A percentile compares a stretch with the other conserved stretches of the same genome.
phyloP scores from a whole-genome alignment of 1,284 basidiomycete genomes.

The Marasmius oreades region DNA sequence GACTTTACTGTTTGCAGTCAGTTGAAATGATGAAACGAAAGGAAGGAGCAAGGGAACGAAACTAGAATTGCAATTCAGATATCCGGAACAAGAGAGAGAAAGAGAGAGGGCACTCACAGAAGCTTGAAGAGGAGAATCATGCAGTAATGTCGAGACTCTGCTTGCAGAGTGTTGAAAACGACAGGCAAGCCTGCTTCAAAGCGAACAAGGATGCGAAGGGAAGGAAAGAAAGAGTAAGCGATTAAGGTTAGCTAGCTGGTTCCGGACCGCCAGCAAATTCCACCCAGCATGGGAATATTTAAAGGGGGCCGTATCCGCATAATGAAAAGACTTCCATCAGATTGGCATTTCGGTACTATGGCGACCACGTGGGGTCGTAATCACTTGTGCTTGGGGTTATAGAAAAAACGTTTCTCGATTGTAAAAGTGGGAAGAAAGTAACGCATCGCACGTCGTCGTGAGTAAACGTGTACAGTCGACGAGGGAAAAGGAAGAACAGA shows the following conservation, averaged over 20 bases:
- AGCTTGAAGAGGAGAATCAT: background rate
- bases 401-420: too few relatives aligned
- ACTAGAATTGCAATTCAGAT: background rate
- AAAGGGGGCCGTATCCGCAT: background rate
- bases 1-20: background rate
- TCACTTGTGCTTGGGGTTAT: too few relatives aligned
- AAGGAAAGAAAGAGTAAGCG: background rate
- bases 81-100: background rate
- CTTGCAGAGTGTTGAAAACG: background rate
- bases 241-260: background rate
- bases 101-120: background rate
- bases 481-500: too few relatives aligned
- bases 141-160: background rate
- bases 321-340: too few relatives aligned
- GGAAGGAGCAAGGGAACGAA: background rate
- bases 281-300: background rate
- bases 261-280: background rate
- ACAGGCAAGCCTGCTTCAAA: conserved; percentile 1
- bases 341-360: too few relatives aligned
- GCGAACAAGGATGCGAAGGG: too few relatives aligned
- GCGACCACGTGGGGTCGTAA: too few relatives aligned
- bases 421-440: too few relatives aligned
- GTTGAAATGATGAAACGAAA: background rate
- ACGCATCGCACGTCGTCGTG: too few relatives aligned
- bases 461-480: too few relatives aligned